phyloP scores from a whole-genome alignment of 164 flowering plant genomes.

The Platanus orientalis region DNA sequence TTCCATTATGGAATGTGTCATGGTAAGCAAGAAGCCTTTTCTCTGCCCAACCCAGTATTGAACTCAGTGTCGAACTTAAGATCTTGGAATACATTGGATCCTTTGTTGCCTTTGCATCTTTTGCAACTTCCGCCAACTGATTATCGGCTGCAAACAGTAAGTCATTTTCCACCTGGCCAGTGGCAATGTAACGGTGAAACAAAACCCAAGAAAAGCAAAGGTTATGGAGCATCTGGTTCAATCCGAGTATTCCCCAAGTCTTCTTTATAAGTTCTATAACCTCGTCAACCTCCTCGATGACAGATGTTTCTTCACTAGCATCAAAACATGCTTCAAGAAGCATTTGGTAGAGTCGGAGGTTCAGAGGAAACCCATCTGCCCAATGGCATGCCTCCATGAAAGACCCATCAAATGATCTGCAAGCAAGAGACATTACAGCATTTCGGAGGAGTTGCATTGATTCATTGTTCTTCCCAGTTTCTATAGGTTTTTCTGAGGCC shows the following conservation, averaged over 20 bases:
- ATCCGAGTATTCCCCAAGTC: conserved; percentile 78
- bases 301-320: conserved; percentile 50
- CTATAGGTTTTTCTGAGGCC: conserved; percentile 55
- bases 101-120: conserved; percentile 51
- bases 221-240: conserved; percentile 75
- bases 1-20: conserved; percentile 47
- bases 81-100: conserved; percentile 50
- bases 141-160: conserved; percentile 63
- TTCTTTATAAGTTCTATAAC: conserved; percentile 78
- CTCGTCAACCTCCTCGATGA: conserved; percentile 87
- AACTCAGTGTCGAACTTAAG: conserved; percentile 47
- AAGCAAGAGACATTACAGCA: conserved; percentile 64
- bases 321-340: conserved; percentile 88
- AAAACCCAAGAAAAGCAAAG: conserved; percentile 84
- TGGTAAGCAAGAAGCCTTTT: conserved; percentile 75
- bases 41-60: conserved; percentile 74
- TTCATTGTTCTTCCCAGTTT: conserved; percentile 63
- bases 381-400: conserved; percentile 64
- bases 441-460: conserved; percentile 55
- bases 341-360: conserved; percentile 62
- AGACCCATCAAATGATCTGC: conserved; percentile 60
- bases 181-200: conserved; percentile 56
- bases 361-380: conserved; percentile 91
- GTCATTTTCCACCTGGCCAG: conserved; percentile 70
- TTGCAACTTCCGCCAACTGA: conserved; percentile 60